phyloP scores from a whole-genome alignment of 129 eudicot genomes.

The Kitagawia praeruptora region DNA sequence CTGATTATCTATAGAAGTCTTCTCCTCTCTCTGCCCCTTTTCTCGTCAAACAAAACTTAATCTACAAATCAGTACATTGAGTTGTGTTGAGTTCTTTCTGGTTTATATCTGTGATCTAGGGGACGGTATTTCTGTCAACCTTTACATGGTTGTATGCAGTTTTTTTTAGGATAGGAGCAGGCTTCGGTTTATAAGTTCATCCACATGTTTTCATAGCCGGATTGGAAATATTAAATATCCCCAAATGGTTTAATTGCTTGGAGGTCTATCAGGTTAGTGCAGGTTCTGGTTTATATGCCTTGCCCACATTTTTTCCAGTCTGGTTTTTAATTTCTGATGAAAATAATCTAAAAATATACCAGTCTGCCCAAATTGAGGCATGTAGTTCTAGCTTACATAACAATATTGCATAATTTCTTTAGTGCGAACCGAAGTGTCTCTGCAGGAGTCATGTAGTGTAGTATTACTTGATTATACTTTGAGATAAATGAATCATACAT shows the following conservation, averaged over 20 bases:
- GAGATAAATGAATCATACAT: not conserved
- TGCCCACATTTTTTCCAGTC: not conserved
- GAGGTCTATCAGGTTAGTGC: not conserved
- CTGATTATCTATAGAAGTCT: slow-evolving; percentile 36
- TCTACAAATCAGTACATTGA: slow-evolving; percentile 27
- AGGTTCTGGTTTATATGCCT: not conserved
- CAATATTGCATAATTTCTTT: not conserved
- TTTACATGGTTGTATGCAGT: not conserved
- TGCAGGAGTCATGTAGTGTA: not conserved
- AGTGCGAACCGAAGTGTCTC: not conserved
- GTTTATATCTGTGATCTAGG: not conserved
- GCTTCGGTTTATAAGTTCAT: not conserved
- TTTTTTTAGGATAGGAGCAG: not conserved
- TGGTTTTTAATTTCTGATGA: not conserved
- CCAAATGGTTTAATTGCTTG: not conserved
- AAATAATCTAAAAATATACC: not conserved
- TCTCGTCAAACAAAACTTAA: slow-evolving; percentile 24
- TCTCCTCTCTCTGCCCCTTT: slow-evolving; percentile 13
- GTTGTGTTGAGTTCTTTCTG: slow-evolving; percentile 8
- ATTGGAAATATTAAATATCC: not conserved
- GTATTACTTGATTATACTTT: not conserved
- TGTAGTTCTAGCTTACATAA: not conserved
- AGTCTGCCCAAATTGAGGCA: not conserved
- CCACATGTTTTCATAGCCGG: not conserved
- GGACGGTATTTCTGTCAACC: not conserved